These are phyloP conservation scores for Myxozyma vanderwaltii DNA, from an alignment of 805 yeast genomes.

Conservation along the genomic window DNA sequence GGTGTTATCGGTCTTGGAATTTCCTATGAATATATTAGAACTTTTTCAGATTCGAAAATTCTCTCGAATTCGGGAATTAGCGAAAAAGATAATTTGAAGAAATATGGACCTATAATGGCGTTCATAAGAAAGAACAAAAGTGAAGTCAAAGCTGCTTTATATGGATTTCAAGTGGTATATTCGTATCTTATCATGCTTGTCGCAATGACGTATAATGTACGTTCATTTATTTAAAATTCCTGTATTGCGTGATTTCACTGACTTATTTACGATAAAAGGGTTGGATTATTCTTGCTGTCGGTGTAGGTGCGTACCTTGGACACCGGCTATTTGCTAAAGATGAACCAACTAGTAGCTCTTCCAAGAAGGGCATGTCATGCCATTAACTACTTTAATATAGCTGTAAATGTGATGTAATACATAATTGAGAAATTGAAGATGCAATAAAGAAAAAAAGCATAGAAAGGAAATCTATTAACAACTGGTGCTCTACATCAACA, in stretches of 20 bases:
- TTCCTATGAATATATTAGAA: constrained; percentile 61
- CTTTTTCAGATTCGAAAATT: background rate
- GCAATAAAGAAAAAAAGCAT: background rate
- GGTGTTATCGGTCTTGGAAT: constrained; percentile 46
- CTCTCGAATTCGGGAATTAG: background rate
- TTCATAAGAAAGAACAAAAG: background rate
- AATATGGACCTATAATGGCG: background rate
- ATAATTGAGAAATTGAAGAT: background rate
- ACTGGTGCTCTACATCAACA: too few species aligned
- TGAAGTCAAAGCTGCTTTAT: constrained; percentile 41
- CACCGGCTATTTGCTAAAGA: constrained; percentile 37
- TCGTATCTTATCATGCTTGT: constrained; percentile 51
- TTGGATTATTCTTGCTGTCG: constrained; percentile 76
- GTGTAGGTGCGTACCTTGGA: constrained; percentile 69
- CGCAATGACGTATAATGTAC: constrained; percentile 75
- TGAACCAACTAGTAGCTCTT: background rate
- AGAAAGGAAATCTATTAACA: too few species aligned
- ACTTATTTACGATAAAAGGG: constrained; percentile 45
- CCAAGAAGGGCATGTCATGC: constrained; percentile 9
- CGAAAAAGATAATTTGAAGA: background rate
- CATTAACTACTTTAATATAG: background rate
- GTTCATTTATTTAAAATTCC: constrained; percentile 10
- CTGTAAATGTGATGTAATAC: background rate
- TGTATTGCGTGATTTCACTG: too few species aligned
- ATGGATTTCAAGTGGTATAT: constrained; percentile 68